Evolutionary conservation across 441 rosid species (phyloP).

Genomic region (Adansonia grandidieri): DNA sequence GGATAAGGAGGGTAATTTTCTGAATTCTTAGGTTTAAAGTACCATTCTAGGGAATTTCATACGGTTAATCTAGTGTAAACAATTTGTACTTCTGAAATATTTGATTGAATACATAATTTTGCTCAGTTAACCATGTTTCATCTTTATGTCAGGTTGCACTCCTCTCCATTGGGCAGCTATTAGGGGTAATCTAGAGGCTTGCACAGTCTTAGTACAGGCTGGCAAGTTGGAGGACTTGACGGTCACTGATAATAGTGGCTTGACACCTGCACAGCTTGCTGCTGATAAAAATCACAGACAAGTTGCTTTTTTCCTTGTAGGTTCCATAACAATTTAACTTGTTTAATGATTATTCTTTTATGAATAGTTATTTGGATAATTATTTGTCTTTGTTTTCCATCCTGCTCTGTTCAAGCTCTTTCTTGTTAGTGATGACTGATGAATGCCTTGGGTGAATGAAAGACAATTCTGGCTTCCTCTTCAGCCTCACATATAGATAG

Average conservation of each 20-base stretch:
- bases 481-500: background rate
- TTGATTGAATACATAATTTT: background rate
- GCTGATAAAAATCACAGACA: slow-evolving; percentile 96
- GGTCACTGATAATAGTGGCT: slow-evolving; percentile 87
- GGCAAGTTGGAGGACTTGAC: slow-evolving; percentile 93
- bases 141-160: slow-evolving; percentile 73
- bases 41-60: slow-evolving; percentile 15
- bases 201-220: slow-evolving; percentile 95
- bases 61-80: background rate
- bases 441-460: slow-evolving; percentile 21
- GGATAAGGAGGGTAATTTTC: slow-evolving; percentile 82
- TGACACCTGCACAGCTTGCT: slow-evolving; percentile 98
- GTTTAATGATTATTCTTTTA: slow-evolving; percentile 32
- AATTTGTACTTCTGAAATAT: background rate
- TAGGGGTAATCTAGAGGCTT: slow-evolving; percentile 96
- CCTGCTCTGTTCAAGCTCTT: background rate
- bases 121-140: slow-evolving; percentile 21
- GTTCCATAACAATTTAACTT: slow-evolving; percentile 51
- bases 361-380: slow-evolving; percentile 12
- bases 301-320: slow-evolving; percentile 97
- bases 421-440: slow-evolving; percentile 24
- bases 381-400: slow-evolving; percentile 21
- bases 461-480: slow-evolving; percentile 20
- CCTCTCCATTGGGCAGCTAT: slow-evolving; percentile 99
- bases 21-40: slow-evolving; percentile 13